Evolutionary conservation across 805 yeast genomes (phyloP), one percentile per base, ranked within the genome.

Genomic region (Priceomyces haplophilus): DNA sequence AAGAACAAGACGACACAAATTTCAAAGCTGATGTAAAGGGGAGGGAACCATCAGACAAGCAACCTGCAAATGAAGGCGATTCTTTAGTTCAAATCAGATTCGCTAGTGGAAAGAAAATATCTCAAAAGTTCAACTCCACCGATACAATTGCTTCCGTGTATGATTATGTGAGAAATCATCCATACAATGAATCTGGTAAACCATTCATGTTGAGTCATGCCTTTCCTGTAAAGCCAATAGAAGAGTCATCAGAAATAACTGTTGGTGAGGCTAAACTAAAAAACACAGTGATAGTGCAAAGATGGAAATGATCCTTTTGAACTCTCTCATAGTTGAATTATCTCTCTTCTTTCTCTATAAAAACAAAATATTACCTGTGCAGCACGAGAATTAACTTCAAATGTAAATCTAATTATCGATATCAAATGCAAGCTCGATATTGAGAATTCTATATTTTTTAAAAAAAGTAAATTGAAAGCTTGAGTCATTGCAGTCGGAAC

Each of bases 251-350:
- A 3, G 68, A 66, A 8, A 58, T 72, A 30, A 76, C 85, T 1
- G 79, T 91, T 38, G 78, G 75, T 43, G 88, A 82, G 21, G 93
- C 95, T 3, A 88, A 88, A 25, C 70, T 88, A 49, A 75, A 77
- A 39, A 87, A 87, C 52, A 79, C 97, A 2, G 96, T 88, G n/a
- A 82, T 90, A 23, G 88, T 90, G 13, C 97, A 88, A 64, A 82
- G 93, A 67, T 86, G 95, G 93, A 72, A 27, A 27, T 27, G 31
- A 27, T 27, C 8, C 31, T 11, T 27, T 27, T 6, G n/a, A 11
- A 27, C n/a, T 27, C n/a, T n/a, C n/a, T n/a, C n/a, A n/a, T n/a
- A n/a, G n/a, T n/a, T n/a, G n/a, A n/a, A n/a, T n/a, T n/a, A n/a
- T n/a, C n/a, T n/a, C n/a, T n/a, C n/a, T n/a, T n/a, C n/a, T n/a